These are phyloP conservation scores for Penicillium cataractarum DNA, from an alignment of 495 filamentous ascomycete species.

Conservation along the genomic window DNA sequence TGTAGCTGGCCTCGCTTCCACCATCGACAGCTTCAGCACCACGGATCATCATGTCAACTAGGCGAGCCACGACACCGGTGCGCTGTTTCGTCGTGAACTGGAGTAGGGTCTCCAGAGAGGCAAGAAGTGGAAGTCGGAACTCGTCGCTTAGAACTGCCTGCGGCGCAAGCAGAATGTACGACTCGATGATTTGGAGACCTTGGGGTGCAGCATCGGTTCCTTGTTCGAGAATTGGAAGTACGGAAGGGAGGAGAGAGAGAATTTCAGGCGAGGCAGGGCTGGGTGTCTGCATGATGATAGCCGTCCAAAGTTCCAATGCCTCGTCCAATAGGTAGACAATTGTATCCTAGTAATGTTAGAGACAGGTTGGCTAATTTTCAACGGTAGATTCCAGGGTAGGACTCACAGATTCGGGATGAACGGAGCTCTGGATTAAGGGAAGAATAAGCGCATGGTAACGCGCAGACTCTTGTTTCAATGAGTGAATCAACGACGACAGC, in stretches of 20 bases:
- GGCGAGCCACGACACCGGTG: conserved; percentile 64
- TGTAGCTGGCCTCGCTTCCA: conserved; percentile 63
- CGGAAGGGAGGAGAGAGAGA: conserved; percentile 64
- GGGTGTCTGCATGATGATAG: conserved; percentile 72
- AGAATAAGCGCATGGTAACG: conserved; percentile 74
- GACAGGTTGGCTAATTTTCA: not conserved
- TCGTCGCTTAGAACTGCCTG: conserved; percentile 68
- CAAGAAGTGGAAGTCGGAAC: conserved; percentile 60
- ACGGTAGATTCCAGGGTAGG: not conserved
- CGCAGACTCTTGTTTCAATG: conserved; percentile 74
- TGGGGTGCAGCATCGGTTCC: conserved; percentile 71
- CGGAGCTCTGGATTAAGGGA: conserved; percentile 75
- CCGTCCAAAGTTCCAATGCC: conserved; percentile 83
- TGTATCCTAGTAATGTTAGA: conserved; percentile 53
- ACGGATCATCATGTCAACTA: conserved; percentile 73
- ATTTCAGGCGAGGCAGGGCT: conserved; percentile 67
- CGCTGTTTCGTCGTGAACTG: conserved; percentile 62
- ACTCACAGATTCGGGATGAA: conserved; percentile 72
- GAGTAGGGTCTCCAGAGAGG: conserved; percentile 59
- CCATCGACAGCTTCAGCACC: conserved; percentile 72
- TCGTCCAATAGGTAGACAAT: conserved; percentile 89
- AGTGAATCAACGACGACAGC: conserved; percentile 73
- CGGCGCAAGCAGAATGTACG: conserved; percentile 81
- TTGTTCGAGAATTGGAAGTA: conserved; percentile 72
- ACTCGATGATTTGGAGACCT: conserved; percentile 72